Evolutionary conservation across 371 early-diverging fungal genomes (phyloP).

Genomic region (Fennellomyces sp.): DNA sequence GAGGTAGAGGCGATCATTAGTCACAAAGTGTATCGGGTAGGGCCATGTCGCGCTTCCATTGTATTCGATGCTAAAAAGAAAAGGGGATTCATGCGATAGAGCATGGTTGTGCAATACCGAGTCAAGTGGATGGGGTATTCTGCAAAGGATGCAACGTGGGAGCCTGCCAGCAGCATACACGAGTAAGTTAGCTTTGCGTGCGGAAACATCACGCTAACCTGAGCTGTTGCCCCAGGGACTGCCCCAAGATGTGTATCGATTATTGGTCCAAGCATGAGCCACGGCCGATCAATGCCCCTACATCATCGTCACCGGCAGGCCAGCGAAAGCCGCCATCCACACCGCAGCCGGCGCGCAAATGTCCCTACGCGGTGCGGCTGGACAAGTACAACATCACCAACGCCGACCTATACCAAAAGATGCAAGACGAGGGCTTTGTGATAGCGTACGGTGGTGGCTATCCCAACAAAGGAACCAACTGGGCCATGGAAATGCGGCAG

Average conservation of each 20-base stretch:
- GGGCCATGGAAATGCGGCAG: slow-evolving; percentile 5
- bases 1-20: slow-evolving; percentile 11
- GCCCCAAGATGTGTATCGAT: slow-evolving; percentile 23
- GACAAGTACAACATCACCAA: not conserved
- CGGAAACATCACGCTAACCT: no score
- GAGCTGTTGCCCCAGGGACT: slow-evolving; percentile 19
- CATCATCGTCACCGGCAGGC: not conserved
- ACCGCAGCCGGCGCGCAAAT: no score
- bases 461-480: not conserved
- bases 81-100: not conserved
- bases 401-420: not conserved
- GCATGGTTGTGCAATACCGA: slow-evolving; percentile 15
- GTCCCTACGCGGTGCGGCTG: not conserved
- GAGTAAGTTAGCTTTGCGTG: slow-evolving; percentile 15
- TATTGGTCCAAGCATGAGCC: slow-evolving; percentile 27
- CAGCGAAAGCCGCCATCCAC: not conserved
- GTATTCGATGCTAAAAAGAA: not conserved
- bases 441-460: slow-evolving; percentile 1
- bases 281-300: not conserved
- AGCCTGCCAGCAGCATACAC: slow-evolving; percentile 27
- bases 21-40: slow-evolving; percentile 7
- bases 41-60: no score
- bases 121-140: slow-evolving; percentile 89
- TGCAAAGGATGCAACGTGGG: slow-evolving; percentile 65
- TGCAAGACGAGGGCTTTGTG: slow-evolving; percentile 8